Percentiles rank a stretch among this genome's conserved stretches.
Evolutionary conservation across 1,284 basidiomycete species (phyloP).

Genomic region (Leucoagaricus sp.): DNA sequence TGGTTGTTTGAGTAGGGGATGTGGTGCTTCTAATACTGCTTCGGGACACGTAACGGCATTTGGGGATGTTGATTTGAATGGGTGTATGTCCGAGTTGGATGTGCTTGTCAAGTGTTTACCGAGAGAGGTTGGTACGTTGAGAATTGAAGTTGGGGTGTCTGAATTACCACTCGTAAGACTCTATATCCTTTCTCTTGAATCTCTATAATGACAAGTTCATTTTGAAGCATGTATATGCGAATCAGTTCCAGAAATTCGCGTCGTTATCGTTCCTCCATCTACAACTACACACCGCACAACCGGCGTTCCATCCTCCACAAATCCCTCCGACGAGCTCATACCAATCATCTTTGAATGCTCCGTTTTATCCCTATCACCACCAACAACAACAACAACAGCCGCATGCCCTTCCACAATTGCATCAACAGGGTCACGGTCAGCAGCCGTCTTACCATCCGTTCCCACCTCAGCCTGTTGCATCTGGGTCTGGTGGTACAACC

Average conservation of each 20-base stretch:
- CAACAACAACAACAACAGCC: not conserved
- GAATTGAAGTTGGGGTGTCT: constrained; percentile 49
- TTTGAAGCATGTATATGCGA: constrained; percentile 51
- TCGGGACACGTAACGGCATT: no score
- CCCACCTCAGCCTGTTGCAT: not conserved
- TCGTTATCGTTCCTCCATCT: constrained; percentile 61
- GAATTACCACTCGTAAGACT: constrained; percentile 49
- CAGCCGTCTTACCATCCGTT: constrained; percentile 1
- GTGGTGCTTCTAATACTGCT: not conserved
- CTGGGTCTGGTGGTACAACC: not conserved
- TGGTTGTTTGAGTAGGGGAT: constrained; percentile 27
- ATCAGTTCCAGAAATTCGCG: constrained; percentile 45
- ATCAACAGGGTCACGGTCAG: no score
- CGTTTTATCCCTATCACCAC: not conserved
- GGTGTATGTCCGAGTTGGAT: constrained; percentile 31
- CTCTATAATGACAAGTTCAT: not conserved
- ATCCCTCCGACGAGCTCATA: no score
- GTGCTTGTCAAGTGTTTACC: constrained; percentile 48
- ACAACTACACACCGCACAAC: constrained; percentile 33
- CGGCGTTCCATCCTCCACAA: not conserved
- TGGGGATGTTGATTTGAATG: constrained; percentile 27
- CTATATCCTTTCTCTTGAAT: not conserved
- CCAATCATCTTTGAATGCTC: not conserved
- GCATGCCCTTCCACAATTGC: not conserved
- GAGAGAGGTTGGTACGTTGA: constrained; percentile 51